Percentiles rank a stretch among this genome's conserved stretches.
Evolutionary conservation across 1,284 basidiomycete species (phyloP).

Genomic region (Coniferiporia weirii): DNA sequence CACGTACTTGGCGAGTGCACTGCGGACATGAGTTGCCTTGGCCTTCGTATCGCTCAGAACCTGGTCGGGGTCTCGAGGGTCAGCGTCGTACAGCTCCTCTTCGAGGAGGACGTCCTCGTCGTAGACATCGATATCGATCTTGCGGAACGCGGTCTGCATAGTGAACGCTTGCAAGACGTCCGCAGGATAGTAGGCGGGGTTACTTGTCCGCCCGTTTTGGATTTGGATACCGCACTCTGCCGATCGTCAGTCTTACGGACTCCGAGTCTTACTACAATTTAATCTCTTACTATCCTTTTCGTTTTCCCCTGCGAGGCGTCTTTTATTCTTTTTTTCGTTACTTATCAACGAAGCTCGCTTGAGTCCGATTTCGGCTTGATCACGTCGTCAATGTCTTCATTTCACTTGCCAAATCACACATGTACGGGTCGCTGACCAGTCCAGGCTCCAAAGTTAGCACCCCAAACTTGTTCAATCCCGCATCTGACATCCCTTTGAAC

Average conservation of each 20-base stretch:
- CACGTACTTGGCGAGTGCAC: constrained; percentile 65
- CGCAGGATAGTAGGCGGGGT: too few relatives aligned
- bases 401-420: neutral
- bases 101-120: constrained; percentile 90
- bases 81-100: constrained; percentile 82
- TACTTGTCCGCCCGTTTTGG: neutral
- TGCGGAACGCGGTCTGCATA: constrained; percentile 80
- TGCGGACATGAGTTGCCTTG: constrained; percentile 70
- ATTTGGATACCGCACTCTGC: neutral
- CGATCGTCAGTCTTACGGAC: too few relatives aligned
- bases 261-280: too few relatives aligned
- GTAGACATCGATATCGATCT: constrained; percentile 91
- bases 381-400: neutral
- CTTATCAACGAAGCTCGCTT: too few relatives aligned
- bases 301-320: too few relatives aligned
- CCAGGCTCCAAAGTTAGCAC: neutral
- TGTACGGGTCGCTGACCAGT: neutral
- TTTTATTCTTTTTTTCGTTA: too few relatives aligned
- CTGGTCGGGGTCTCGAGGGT: constrained; percentile 74
- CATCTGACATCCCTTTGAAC: too few relatives aligned
- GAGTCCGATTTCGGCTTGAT: too few relatives aligned
- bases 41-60: constrained; percentile 73
- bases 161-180: neutral
- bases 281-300: too few relatives aligned
- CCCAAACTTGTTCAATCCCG: neutral